Evolutionary conservation across 257 asterid genomes (phyloP).

Genomic region (Catharanthus roseus): DNA sequence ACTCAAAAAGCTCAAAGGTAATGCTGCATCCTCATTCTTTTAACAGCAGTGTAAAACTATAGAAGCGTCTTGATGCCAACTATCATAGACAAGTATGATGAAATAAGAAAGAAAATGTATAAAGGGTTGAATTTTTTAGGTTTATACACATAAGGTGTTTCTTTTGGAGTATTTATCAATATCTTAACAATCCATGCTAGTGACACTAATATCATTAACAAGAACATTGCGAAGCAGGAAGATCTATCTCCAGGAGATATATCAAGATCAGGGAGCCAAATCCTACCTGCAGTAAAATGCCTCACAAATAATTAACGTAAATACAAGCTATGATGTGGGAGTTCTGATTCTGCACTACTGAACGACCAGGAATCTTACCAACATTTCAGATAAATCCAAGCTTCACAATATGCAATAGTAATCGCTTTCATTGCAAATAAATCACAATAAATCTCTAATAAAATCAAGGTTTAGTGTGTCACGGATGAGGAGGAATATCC

Average conservation of each 20-base stretch:
- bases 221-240: neutral
- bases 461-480: slow-evolving; percentile 87
- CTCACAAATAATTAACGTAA: neutral
- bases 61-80: too few relatives aligned
- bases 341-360: neutral
- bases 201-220: neutral
- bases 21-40: too few relatives aligned
- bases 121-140: too few relatives aligned
- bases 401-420: neutral
- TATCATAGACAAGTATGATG: too few relatives aligned
- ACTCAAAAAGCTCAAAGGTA: too few relatives aligned
- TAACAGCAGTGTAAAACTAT: too few relatives aligned
- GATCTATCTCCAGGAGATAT: slow-evolving; percentile 1
- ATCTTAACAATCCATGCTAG: neutral
- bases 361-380: neutral
- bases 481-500: slow-evolving; percentile 77
- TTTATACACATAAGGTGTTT: slow-evolving; percentile 4
- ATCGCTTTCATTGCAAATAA: neutral
- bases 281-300: slow-evolving; percentile 4
- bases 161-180: neutral
- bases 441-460: slow-evolving; percentile 70
- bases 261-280: slow-evolving; percentile 17
- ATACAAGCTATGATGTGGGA: neutral
- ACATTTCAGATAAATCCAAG: neutral
- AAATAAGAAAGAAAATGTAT: too few relatives aligned